Base-by-base conservation (phyloP, 225 moss, liverwort and hornwort species). In the Thuidium tamariscinum region DNA sequence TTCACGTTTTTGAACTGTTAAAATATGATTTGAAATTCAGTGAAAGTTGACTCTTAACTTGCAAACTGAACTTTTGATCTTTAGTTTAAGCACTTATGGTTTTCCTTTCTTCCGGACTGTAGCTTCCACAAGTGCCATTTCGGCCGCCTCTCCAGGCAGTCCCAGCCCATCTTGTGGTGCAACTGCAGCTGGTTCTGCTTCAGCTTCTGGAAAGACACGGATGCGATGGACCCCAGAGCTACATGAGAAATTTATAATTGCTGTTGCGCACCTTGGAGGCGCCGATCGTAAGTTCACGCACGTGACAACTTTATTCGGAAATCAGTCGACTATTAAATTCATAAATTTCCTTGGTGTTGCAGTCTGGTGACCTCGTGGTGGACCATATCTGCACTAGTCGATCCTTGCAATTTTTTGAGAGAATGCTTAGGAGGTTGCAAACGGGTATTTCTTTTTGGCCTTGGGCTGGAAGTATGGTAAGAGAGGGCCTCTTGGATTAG, bases 151-250 rank as follows among this genome's bases (percentile, higher is more conserved):
- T 69, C 89, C 90, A 84, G 90, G 86, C 70, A 92, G 94, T 72
- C 90, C 93, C 49, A 91, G 94, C 69, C 90, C 91, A 74, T 94
- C 90, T 16, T 93, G 88, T 63, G 87, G 92, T 73, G 92, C 92
- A 72, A 85, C 87, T 77, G 84, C 88, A 60, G 60, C 79, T 79
- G 57, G 60, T 67, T 59, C 93, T 71, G 90, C 92, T 55, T 71
- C 91, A 36, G 78, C 84, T 17, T 64, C 87, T 82, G 93, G 67
- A 81, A 97, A 95, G 89, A 87, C 96, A 82, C 94, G 97, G 48
- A 87, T 97, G 88, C 94, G 97, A 73, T 97, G 97, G 97, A 97
- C 96, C 20, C 95, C 96, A 62, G 97, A 96, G 86, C 94, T 97
- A n/a, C 97, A 97, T 44, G 96, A 96, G 83, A 95, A 95, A 65